phyloP scores from a whole-genome alignment of 2,329 filamentous ascomycete genomes.

The Fusarium sp. region DNA sequence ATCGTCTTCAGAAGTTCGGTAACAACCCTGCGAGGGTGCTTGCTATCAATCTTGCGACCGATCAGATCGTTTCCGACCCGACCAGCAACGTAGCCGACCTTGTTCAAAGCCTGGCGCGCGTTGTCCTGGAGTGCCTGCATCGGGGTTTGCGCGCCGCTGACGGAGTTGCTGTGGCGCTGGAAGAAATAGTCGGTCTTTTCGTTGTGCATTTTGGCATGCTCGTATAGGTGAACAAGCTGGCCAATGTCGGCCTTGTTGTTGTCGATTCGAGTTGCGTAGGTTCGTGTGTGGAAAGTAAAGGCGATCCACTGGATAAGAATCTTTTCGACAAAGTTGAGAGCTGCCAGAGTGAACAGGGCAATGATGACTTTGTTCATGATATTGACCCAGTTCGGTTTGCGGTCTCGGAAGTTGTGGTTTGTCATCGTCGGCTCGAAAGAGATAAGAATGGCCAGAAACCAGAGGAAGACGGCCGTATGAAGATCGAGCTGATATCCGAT shows the following conservation, averaged over 20 bases:
- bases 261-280: slow-evolving; percentile 90
- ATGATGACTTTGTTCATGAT: slow-evolving; percentile 89
- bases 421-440: slow-evolving; percentile 88
- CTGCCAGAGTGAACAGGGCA: slow-evolving; percentile 81
- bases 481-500: slow-evolving; percentile 88
- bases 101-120: slow-evolving; percentile 80
- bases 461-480: slow-evolving; percentile 88
- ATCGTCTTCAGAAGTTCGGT: slow-evolving; percentile 80
- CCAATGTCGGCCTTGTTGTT: slow-evolving; percentile 91
- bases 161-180: slow-evolving; percentile 57
- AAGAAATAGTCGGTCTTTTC: slow-evolving; percentile 65
- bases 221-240: slow-evolving; percentile 67
- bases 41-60: slow-evolving; percentile 77
- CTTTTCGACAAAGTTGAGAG: slow-evolving; percentile 90
- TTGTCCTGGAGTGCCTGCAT: slow-evolving; percentile 79
- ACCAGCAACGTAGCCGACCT: slow-evolving; percentile 86
- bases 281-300: slow-evolving; percentile 90
- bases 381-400: slow-evolving; percentile 76
- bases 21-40: slow-evolving; percentile 87
- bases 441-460: slow-evolving; percentile 88
- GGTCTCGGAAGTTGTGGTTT: slow-evolving; percentile 56
- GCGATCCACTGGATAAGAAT: slow-evolving; percentile 95
- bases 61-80: slow-evolving; percentile 93
- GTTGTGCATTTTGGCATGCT: slow-evolving; percentile 83
- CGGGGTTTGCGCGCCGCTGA: slow-evolving; percentile 78